Evolutionary conservation across 164 flowering plant species (phyloP).

Genomic region (Platanus orientalis): DNA sequence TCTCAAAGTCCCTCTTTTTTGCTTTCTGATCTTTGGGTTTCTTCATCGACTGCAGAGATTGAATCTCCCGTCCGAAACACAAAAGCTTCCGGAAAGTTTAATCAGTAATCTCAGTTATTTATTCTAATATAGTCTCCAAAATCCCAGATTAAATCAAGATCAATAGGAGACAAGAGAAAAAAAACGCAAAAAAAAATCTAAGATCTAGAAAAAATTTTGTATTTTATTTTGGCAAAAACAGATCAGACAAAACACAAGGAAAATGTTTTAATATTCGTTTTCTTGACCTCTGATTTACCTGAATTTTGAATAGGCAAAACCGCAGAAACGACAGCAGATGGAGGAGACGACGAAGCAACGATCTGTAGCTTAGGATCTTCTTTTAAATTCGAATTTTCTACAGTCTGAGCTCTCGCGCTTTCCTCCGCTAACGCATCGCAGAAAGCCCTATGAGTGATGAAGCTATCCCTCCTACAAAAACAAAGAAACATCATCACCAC

Average conservation of each 20-base stretch:
- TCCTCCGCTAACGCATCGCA: conserved; percentile 30
- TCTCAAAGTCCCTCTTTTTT: conserved; percentile 10
- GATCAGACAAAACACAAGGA: conserved; percentile 14
- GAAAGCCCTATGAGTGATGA: conserved; percentile 77
- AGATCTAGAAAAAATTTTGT: conserved; percentile 4
- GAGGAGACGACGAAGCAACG: conserved; percentile 16
- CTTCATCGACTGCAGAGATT: conserved; percentile 1
- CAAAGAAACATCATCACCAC: background rate
- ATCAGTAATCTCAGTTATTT: background rate
- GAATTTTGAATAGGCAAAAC: conserved; percentile 26
- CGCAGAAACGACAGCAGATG: conserved; percentile 21
- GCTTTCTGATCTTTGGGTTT: conserved; percentile 15
- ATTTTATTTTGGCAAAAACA: conserved; percentile 1
- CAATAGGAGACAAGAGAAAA: conserved; percentile 39
- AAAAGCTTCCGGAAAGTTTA: background rate
- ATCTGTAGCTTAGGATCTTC: conserved; percentile 21
- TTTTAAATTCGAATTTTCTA: conserved; percentile 8
- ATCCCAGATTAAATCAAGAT: conserved; percentile 26
- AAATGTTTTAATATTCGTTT: background rate
- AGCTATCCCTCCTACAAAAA: conserved; percentile 71
- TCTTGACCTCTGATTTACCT: conserved; percentile 25
- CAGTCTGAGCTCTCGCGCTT: conserved; percentile 32
- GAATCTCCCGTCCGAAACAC: background rate
- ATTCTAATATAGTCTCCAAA: background rate
- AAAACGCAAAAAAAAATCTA: conserved; percentile 14